Evolutionary conservation across 2,329 filamentous ascomycete genomes (phyloP).

Genomic region (Sporothrix pallida): DNA sequence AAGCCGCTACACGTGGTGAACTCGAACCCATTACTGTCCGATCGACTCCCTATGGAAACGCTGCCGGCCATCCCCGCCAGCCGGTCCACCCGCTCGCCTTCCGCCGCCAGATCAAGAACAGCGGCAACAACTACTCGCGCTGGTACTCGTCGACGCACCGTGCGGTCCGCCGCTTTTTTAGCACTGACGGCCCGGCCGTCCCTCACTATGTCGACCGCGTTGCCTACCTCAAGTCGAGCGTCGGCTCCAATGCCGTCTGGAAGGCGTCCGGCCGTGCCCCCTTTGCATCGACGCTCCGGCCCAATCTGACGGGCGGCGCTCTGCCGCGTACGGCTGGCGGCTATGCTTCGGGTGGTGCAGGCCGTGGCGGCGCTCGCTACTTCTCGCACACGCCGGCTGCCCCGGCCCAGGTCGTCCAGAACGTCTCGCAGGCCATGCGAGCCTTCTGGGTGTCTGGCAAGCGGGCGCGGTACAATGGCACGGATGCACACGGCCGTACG

Average conservation of each 20-base stretch:
- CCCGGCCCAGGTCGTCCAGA: conserved; percentile 89
- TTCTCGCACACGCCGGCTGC: conserved; percentile 88
- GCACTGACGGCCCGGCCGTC: conserved; percentile 46
- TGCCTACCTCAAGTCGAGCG: conserved; percentile 56
- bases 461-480: conserved; percentile 84
- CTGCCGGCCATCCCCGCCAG: conserved; percentile 46
- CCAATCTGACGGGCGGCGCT: conserved; percentile 88
- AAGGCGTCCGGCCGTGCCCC: conserved; percentile 77
- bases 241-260: conserved; percentile 58
- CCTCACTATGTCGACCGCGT: conserved; percentile 54
- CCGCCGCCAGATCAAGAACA: conserved; percentile 54
- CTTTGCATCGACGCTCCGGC: conserved; percentile 86
- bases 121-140: conserved; percentile 47
- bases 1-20: conserved; percentile 49
- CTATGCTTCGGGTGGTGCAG: conserved; percentile 74
- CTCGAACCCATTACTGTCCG: conserved; percentile 55
- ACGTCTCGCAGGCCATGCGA: conserved; percentile 90
- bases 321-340: conserved; percentile 85
- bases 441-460: conserved; percentile 92
- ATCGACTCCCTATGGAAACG: conserved; percentile 40
- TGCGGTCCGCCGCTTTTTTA: conserved; percentile 58
- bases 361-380: conserved; percentile 77
- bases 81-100: conserved; percentile 59
- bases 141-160: conserved; percentile 47
- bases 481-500: conserved; percentile 74